phyloP scores from a whole-genome alignment of 306 rosid species.

The Dryas drummondii region DNA sequence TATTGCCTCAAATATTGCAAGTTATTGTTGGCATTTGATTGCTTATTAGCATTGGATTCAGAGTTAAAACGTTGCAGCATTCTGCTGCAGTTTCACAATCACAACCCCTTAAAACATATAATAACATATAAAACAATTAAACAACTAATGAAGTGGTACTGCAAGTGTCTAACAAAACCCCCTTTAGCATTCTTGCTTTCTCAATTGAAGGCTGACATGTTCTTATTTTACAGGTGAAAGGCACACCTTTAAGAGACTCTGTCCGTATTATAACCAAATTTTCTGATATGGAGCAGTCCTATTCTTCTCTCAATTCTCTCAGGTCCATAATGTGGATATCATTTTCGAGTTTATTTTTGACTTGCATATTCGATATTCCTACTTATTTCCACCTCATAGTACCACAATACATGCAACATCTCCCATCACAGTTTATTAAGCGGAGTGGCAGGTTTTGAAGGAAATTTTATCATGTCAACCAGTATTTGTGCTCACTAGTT shows the following conservation, averaged over 20 bases:
- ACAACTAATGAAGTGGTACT: not conserved
- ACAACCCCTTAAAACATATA: not conserved
- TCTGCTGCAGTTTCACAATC: not conserved
- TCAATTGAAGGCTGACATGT: conserved; percentile 1
- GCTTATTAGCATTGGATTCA: not conserved
- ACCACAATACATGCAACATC: not conserved
- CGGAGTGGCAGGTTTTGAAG: not conserved
- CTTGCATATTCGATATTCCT: conserved; percentile 6
- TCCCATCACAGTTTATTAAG: not conserved
- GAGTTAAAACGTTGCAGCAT: conserved; percentile 8
- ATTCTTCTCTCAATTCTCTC: conserved; percentile 63
- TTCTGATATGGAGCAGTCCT: conserved; percentile 77
- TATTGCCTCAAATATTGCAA: not conserved
- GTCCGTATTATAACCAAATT: conserved; percentile 66
- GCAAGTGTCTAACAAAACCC: not conserved
- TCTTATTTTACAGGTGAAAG: conserved; percentile 55
- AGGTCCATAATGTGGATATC: conserved; percentile 45
- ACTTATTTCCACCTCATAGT: not conserved
- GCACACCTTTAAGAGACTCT: conserved; percentile 80
- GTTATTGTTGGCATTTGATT: not conserved
- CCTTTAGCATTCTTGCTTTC: conserved; percentile 1
- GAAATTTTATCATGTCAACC: conserved; percentile 13
- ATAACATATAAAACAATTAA: not conserved
- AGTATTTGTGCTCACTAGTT: conserved; percentile 16
- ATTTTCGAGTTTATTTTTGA: conserved; percentile 22